phyloP scores from a whole-genome alignment of 805 yeast species.

The Candida saitoana region DNA sequence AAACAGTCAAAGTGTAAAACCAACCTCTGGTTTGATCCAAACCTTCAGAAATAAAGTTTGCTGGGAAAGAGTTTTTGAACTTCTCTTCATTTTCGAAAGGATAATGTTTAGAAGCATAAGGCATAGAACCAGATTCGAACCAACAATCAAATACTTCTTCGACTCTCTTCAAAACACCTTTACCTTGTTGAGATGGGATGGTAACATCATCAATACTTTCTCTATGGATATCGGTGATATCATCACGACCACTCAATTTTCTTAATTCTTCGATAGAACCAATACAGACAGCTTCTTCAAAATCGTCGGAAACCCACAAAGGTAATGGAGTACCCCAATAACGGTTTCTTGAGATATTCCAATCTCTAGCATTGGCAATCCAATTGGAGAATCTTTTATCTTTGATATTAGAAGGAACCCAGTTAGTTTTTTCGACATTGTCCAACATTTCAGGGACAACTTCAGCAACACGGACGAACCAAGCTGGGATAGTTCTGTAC shows the following conservation, averaged over 20 bases:
- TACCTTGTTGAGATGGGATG: slow-evolving; percentile 87
- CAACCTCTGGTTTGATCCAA: slow-evolving; percentile 99
- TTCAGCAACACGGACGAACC: slow-evolving; percentile 92
- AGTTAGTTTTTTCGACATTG: slow-evolving; percentile 79
- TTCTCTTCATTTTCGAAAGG: slow-evolving; percentile 84
- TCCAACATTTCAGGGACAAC: slow-evolving; percentile 85
- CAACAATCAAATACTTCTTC: slow-evolving; percentile 99
- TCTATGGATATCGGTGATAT: slow-evolving; percentile 89
- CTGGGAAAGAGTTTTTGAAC: slow-evolving; percentile 81
- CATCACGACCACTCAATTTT: slow-evolving; percentile 74
- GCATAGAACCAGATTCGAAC: slow-evolving; percentile 99
- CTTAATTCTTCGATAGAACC: slow-evolving; percentile 87
- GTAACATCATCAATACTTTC: slow-evolving; percentile 87
- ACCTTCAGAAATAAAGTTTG: slow-evolving; percentile 97
- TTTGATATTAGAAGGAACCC: slow-evolving; percentile 91
- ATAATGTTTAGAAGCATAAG: slow-evolving; percentile 93
- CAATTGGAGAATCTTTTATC: slow-evolving; percentile 96
- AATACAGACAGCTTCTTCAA: slow-evolving; percentile 86
- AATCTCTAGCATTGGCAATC: slow-evolving; percentile 98
- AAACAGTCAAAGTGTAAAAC: slow-evolving; percentile 94
- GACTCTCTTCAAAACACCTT: slow-evolving; percentile 80
- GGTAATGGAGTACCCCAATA: slow-evolving; percentile 99
- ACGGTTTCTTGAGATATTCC: slow-evolving; percentile 97
- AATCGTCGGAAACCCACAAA: slow-evolving; percentile 93
- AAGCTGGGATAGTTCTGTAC: slow-evolving; percentile 95